Percentiles rank a stretch among this genome's conserved stretches.
Evolutionary conservation across 2,329 filamentous ascomycete species (phyloP).

Genomic region (Arachnomyces sp.): DNA sequence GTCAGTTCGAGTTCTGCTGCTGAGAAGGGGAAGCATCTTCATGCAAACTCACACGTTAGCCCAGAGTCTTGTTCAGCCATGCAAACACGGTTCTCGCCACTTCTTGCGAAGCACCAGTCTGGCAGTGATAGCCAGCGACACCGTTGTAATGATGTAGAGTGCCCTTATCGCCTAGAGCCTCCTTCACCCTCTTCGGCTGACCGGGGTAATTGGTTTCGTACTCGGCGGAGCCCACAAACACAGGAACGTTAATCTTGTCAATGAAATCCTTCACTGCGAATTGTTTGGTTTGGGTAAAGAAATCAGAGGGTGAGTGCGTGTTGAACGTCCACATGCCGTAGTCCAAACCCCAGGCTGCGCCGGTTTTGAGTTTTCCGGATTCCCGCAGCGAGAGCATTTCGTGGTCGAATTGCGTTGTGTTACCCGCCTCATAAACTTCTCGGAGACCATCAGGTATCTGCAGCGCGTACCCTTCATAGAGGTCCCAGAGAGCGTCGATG

Average conservation of each 20-base stretch:
- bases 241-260: constrained; percentile 15
- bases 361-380: constrained; percentile 10
- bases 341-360: constrained; percentile 23
- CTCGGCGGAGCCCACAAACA: constrained; percentile 17
- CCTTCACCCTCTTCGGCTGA: constrained; percentile 11
- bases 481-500: constrained; percentile 34
- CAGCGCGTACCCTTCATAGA: constrained; percentile 6
- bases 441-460: constrained; percentile 8
- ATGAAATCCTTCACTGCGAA: constrained; percentile 12
- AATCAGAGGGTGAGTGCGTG: constrained; percentile 20
- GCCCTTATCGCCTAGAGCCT: constrained; percentile 13
- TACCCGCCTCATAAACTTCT: constrained; percentile 13
- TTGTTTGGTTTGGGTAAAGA: constrained; percentile 13
- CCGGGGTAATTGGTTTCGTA: constrained; percentile 14
- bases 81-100: too few relatives aligned
- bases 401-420: constrained; percentile 13
- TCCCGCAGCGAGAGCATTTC: constrained; percentile 6
- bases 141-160: constrained; percentile 14
- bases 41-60: too few relatives aligned
- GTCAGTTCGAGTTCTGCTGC: too few relatives aligned
- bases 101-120: constrained; percentile 11
- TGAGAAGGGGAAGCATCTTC: too few relatives aligned
- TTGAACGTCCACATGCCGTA: constrained; percentile 30
- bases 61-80: too few relatives aligned
- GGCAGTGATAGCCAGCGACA: constrained; percentile 16